These are phyloP conservation scores for Entomortierella parvispora DNA, from an alignment of 192 early-diverging fungal genomes.

Conservation along the genomic window DNA sequence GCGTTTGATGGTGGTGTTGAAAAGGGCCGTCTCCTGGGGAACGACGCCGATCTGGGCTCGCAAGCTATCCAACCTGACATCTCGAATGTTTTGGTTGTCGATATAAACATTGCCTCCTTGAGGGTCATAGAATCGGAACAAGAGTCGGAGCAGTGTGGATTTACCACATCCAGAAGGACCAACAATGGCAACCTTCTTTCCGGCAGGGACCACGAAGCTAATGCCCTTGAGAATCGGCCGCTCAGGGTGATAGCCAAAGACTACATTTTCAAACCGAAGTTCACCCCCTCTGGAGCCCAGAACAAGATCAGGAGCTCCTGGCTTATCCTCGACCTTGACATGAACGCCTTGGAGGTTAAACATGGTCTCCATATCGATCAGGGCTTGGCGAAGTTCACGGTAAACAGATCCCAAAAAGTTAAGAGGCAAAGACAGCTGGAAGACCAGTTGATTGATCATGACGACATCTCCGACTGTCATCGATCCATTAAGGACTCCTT, in stretches of 20 bases:
- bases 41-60: conserved; percentile 87
- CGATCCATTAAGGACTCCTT: conserved; percentile 78
- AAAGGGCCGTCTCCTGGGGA: conserved; percentile 93
- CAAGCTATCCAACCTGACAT: conserved; percentile 84
- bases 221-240: conserved; percentile 68
- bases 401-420: conserved; percentile 99
- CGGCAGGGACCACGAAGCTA: conserved; percentile 85
- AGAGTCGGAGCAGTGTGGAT: conserved; percentile 82
- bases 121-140: conserved; percentile 97
- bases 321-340: conserved; percentile 62
- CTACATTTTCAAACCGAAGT: conserved; percentile 88
- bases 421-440: conserved; percentile 96
- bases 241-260: conserved; percentile 88
- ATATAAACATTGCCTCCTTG: conserved; percentile 80
- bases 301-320: conserved; percentile 58
- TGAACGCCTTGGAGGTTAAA: conserved; percentile 80
- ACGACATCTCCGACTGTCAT: conserved; percentile 98
- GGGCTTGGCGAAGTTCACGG: conserved; percentile 92
- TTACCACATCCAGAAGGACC: conserved; percentile 95
- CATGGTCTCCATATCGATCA: conserved; percentile 98
- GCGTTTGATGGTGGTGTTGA: conserved; percentile 92
- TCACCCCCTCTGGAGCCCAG: conserved; percentile 74
- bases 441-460: conserved; percentile 98
- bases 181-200: conserved; percentile 90
- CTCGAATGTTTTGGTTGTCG: conserved; percentile 85